These are phyloP conservation scores for Chaetomiaceae sp. DNA, from an alignment of 2,329 filamentous ascomycete genomes.

Conservation along the genomic window DNA sequence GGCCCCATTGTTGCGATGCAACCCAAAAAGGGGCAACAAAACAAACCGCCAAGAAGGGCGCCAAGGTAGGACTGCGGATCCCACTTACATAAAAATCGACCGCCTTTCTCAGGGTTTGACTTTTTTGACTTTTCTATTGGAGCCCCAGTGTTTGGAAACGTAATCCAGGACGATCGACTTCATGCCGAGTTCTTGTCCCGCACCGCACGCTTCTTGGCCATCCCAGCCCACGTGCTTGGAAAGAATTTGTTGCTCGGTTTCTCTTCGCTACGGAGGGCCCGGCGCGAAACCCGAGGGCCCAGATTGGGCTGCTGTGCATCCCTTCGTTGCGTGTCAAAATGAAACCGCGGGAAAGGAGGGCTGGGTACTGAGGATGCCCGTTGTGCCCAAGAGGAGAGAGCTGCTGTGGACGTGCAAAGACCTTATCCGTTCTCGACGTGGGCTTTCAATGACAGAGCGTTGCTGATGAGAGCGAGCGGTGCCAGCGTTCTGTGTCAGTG, in stretches of 20 bases:
- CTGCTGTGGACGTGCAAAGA: too few relatives aligned
- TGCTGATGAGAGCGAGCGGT: too few relatives aligned
- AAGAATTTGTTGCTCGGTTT: neutral
- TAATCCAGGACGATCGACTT: conserved; percentile 5
- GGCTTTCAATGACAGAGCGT: too few relatives aligned
- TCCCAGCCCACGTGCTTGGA: neutral
- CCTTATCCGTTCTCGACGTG: too few relatives aligned
- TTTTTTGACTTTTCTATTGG: conserved; percentile 11
- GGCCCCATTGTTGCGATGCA: neutral
- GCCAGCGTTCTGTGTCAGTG: too few relatives aligned
- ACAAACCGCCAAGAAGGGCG: conserved; percentile 9
- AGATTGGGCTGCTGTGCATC: too few relatives aligned
- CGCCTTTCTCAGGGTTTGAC: neutral
- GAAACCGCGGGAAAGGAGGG: too few relatives aligned
- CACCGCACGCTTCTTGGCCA: neutral
- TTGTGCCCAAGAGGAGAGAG: too few relatives aligned
- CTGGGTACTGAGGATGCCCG: too few relatives aligned
- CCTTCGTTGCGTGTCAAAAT: too few relatives aligned
- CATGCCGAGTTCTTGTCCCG: conserved; percentile 1
- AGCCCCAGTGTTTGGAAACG: conserved; percentile 4
- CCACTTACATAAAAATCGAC: conserved; percentile 13
- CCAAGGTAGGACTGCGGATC: conserved; percentile 13
- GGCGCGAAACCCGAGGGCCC: neutral
- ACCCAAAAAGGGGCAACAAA: neutral
- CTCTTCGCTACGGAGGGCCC: neutral